Conservation (phyloP, 2,329 filamentous ascomycete species). For the Trichophaea hybrida region DNA sequence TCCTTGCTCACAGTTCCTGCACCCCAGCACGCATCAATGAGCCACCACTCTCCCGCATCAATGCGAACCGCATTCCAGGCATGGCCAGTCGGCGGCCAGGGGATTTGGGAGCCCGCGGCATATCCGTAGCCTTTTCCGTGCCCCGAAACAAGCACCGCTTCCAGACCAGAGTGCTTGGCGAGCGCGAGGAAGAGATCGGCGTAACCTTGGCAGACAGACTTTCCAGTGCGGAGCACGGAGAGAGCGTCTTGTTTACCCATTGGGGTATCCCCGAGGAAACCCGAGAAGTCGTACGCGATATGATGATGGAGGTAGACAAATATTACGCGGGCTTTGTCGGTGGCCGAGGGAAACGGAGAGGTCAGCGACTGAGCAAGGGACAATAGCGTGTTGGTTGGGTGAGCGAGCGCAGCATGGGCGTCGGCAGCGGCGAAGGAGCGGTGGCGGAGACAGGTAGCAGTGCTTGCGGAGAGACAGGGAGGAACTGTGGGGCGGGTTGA, state of each 20-base stretch:
- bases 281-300: conserved; percentile 64
- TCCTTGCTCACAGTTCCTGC: conserved; percentile 51
- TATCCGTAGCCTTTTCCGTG: conserved; percentile 72
- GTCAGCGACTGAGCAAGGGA: conserved; percentile 70
- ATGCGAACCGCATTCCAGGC: conserved; percentile 91
- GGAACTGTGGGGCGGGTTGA: conserved; percentile 27
- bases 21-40: conserved; percentile 87
- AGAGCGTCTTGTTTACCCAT: conserved; percentile 54
- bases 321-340: conserved; percentile 82
- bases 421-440: conserved; percentile 80
- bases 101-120: conserved; percentile 23
- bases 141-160: conserved; percentile 38
- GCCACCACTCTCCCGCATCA: conserved; percentile 71
- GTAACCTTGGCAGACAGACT: conserved; percentile 86
- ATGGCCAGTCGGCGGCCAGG: conserved; percentile 61
- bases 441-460: conserved; percentile 53
- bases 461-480: conserved; percentile 19
- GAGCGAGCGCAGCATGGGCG: conserved; percentile 53
- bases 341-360: conserved; percentile 60
- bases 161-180: conserved; percentile 62
- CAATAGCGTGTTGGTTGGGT: conserved; percentile 46
- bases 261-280: conserved; percentile 57
- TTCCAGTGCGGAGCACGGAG: conserved; percentile 58
- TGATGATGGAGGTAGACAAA: conserved; percentile 97
- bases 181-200: conserved; percentile 68